Evolutionary conservation across 116 monocot genomes (phyloP).

Genomic region (Phalaenopsis hybrid): DNA sequence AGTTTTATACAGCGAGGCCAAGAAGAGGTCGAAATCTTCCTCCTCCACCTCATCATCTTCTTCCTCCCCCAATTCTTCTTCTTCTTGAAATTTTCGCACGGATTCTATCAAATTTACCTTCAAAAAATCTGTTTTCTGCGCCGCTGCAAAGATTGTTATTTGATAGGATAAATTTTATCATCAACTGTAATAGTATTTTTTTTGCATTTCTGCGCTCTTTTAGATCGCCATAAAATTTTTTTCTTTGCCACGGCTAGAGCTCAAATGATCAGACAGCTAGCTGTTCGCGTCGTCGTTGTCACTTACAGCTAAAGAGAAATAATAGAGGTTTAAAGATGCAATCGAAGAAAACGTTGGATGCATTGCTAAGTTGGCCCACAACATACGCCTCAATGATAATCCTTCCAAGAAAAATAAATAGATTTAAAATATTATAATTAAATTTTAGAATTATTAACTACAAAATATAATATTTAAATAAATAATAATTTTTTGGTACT

Average conservation of each 20-base stretch:
- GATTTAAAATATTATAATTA: too few relatives aligned
- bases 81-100: background rate
- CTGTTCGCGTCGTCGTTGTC: background rate
- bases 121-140: background rate
- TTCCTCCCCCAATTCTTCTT: slow-evolving; percentile 1
- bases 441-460: too few relatives aligned
- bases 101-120: background rate
- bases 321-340: too few relatives aligned
- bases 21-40: slow-evolving; percentile 47
- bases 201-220: background rate
- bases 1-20: slow-evolving; percentile 86
- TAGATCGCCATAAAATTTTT: too few relatives aligned
- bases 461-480: too few relatives aligned
- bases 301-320: background rate
- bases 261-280: background rate
- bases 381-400: background rate
- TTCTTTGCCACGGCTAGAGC: background rate
- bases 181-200: slow-evolving; percentile 9
- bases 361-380: background rate
- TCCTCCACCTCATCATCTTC: slow-evolving; percentile 11
- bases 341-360: background rate
- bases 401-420: too few relatives aligned
- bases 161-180: background rate
- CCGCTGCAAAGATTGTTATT: background rate
- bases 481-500: too few relatives aligned